These are phyloP conservation scores for Rossbeevera mucosa DNA, from an alignment of 768 basidiomycete species.

Conservation along the genomic window DNA sequence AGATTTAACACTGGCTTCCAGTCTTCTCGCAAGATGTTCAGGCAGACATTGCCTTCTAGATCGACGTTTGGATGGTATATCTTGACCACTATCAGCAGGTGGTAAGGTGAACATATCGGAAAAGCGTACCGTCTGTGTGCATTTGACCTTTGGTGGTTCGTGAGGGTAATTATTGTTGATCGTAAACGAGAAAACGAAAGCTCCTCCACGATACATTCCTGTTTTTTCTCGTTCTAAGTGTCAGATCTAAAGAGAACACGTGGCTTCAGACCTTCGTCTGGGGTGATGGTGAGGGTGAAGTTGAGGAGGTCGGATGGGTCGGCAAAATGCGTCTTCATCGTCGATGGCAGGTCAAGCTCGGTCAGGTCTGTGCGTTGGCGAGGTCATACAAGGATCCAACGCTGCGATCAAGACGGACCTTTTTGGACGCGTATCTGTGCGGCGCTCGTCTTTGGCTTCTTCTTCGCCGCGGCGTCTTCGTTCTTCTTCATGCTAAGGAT, in stretches of 20 bases:
- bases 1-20: constrained; percentile 99
- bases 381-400: constrained; percentile 5
- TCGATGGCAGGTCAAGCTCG: constrained; percentile 90
- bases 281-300: constrained; percentile 91
- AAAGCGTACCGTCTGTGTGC: constrained; percentile 77
- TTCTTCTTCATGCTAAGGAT: constrained; percentile 99
- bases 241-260: background rate
- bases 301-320: constrained; percentile 94
- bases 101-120: background rate
- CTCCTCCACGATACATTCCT: constrained; percentile 99
- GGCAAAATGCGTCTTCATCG: constrained; percentile 94
- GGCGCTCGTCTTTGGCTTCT: constrained; percentile 96
- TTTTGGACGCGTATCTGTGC: constrained; percentile 99
- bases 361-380: constrained; percentile 66
- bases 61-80: constrained; percentile 99
- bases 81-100: constrained; percentile 37
- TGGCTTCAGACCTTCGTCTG: constrained; percentile 78
- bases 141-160: constrained; percentile 98
- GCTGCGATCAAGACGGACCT: constrained; percentile 46
- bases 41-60: constrained; percentile 95
- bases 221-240: constrained; percentile 1
- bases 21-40: constrained; percentile 98
- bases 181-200: constrained; percentile 88
- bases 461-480: constrained; percentile 95
- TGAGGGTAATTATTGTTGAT: constrained; percentile 99